Percentiles rank a stretch among this genome's conserved stretches.
phyloP scores from a whole-genome alignment of 345 rosid genomes.

The Kandelia obovata region DNA sequence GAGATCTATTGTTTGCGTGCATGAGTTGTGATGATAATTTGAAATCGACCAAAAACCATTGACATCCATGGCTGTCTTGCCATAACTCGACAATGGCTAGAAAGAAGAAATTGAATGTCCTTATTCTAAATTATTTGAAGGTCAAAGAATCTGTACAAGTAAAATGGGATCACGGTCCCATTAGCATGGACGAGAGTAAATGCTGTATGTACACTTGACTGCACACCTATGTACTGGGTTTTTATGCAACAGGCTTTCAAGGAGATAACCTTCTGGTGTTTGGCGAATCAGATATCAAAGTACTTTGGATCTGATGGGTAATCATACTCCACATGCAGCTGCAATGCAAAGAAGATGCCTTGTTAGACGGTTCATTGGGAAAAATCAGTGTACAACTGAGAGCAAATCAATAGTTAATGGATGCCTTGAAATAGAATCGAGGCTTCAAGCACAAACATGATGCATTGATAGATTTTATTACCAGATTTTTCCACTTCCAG shows the following conservation, averaged over 20 bases:
- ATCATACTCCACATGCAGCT: constrained; percentile 24
- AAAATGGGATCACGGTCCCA: constrained; percentile 5
- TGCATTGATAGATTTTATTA: no score
- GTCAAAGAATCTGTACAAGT: constrained; percentile 19
- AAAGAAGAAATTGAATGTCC: no score
- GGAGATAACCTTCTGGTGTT: not conserved
- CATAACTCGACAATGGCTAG: no score
- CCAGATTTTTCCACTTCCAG: not conserved
- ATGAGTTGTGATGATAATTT: no score
- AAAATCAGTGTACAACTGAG: not conserved
- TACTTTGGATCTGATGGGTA: constrained; percentile 25
- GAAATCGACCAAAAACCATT: no score
- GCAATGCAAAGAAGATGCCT: constrained; percentile 10
- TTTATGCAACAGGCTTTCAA: not conserved
- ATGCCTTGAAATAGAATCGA: not conserved
- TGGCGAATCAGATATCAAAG: constrained; percentile 17
- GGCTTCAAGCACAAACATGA: not conserved
- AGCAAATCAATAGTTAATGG: not conserved
- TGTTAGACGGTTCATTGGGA: not conserved
- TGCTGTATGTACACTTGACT: constrained; percentile 20
- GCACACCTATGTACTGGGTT: constrained; percentile 18
- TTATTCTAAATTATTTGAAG: not conserved
- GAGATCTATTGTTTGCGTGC: no score
- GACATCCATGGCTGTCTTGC: no score
- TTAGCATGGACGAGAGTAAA: not conserved